Conservation (phyloP, 768 basidiomycete genomes). For the Kockovaella imperatae region DNA sequence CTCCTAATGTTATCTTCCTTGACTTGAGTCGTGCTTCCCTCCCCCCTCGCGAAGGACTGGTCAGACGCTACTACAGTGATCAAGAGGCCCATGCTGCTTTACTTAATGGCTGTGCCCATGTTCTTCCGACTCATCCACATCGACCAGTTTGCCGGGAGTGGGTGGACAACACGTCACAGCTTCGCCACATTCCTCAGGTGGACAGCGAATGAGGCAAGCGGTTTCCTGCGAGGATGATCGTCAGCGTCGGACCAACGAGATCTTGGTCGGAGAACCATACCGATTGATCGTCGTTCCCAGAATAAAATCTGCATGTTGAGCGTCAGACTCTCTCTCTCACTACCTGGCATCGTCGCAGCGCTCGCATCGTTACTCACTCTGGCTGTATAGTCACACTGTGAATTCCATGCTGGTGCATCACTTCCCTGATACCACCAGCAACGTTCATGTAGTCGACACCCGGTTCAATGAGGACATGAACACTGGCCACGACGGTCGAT, state of each 20-base stretch:
- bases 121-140: constrained; percentile 30
- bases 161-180: constrained; percentile 43
- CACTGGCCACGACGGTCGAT: constrained; percentile 86
- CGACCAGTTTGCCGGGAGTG: constrained; percentile 22
- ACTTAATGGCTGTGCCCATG: constrained; percentile 8
- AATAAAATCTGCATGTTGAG: constrained; percentile 13
- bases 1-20: no score
- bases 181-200: constrained; percentile 41
- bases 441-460: constrained; percentile 85
- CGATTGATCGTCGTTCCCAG: constrained; percentile 6
- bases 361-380: constrained; percentile 48
- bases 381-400: constrained; percentile 94
- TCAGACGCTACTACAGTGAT: no score
- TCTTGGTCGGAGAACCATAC: background rate
- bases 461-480: constrained; percentile 79
- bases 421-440: constrained; percentile 71
- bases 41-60: background rate
- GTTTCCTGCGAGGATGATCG: constrained; percentile 11
- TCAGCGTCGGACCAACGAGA: background rate
- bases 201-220: constrained; percentile 42
- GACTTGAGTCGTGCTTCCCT: no score
- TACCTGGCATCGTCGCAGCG: background rate
- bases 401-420: constrained; percentile 81
- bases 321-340: background rate
- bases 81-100: background rate